A percentile compares a stretch with the other conserved stretches of the same genome.
Conservation (phyloP, 1,284 basidiomycete species). For the Rhizopogon parksii region DNA sequence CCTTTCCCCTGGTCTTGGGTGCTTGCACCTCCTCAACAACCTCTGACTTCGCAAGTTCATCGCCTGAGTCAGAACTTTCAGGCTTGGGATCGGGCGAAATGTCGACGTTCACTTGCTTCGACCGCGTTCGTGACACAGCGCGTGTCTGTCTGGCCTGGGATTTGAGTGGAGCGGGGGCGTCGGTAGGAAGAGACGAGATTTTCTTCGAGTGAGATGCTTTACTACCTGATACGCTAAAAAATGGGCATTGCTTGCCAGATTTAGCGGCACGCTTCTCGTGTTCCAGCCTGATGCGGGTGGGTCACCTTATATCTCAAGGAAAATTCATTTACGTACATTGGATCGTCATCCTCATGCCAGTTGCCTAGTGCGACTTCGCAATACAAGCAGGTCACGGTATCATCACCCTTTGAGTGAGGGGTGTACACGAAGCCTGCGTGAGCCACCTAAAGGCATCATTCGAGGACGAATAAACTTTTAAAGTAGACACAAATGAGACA, state of each 20-base stretch:
- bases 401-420: constrained; percentile 56
- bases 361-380: constrained; percentile 69
- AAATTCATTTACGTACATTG: constrained; percentile 43
- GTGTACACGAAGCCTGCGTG: constrained; percentile 77
- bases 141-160: constrained; percentile 4
- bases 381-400: constrained; percentile 73
- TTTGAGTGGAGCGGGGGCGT: constrained; percentile 3
- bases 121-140: constrained; percentile 5
- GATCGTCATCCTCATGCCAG: constrained; percentile 79
- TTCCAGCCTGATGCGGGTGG: constrained; percentile 44
- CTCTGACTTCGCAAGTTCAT: not conserved
- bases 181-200: no score
- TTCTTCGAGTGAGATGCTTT: constrained; percentile 4
- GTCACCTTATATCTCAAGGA: not conserved
- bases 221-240: constrained; percentile 33
- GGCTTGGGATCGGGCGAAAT: not conserved
- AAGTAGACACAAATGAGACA: not conserved
- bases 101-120: not conserved
- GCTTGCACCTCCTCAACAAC: not conserved
- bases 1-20: not conserved
- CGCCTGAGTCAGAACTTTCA: not conserved
- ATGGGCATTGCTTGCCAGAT: constrained; percentile 41
- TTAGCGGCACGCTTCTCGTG: constrained; percentile 53
- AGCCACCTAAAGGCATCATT: constrained; percentile 53
- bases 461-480: constrained; percentile 3